phyloP scores from a whole-genome alignment of 345 rosid genomes.

The Chamaenerion angustifolium region DNA sequence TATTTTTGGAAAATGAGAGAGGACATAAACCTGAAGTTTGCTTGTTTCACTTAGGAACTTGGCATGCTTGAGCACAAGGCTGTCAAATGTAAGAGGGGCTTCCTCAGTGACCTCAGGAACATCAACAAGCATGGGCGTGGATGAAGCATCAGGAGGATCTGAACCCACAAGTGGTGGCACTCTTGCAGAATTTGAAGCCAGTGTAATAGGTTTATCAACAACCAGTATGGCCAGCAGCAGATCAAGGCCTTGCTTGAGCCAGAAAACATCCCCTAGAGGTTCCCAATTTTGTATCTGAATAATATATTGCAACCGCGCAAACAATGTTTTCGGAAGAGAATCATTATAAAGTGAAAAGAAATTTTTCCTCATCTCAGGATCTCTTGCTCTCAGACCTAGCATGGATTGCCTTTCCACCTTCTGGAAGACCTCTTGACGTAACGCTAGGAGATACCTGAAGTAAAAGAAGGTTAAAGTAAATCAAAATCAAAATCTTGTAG shows the following conservation, averaged over 20 bases:
- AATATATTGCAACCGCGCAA: slow-evolving; percentile 70
- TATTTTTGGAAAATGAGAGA: background rate
- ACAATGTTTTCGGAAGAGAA: slow-evolving; percentile 63
- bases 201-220: slow-evolving; percentile 76
- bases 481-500: slow-evolving; percentile 3
- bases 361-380: slow-evolving; percentile 82
- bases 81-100: slow-evolving; percentile 61
- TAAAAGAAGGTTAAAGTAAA: slow-evolving; percentile 10
- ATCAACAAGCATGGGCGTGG: slow-evolving; percentile 34
- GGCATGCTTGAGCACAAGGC: slow-evolving; percentile 72
- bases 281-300: slow-evolving; percentile 95
- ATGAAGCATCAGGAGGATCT: slow-evolving; percentile 43
- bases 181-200: slow-evolving; percentile 96
- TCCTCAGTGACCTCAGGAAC: slow-evolving; percentile 60
- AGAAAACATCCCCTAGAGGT: slow-evolving; percentile 94
- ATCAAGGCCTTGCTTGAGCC: slow-evolving; percentile 99
- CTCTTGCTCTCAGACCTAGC: slow-evolving; percentile 92
- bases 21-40: slow-evolving; percentile 69
- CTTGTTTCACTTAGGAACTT: slow-evolving; percentile 73
- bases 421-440: slow-evolving; percentile 87
- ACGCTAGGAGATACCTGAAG: slow-evolving; percentile 43
- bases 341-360: slow-evolving; percentile 80
- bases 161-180: slow-evolving; percentile 49
- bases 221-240: slow-evolving; percentile 84
- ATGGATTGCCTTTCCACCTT: slow-evolving; percentile 95